Percentiles rank a stretch among this genome's conserved stretches.
phyloP scores from a whole-genome alignment of 805 yeast genomes.

The Teunomyces stri region DNA sequence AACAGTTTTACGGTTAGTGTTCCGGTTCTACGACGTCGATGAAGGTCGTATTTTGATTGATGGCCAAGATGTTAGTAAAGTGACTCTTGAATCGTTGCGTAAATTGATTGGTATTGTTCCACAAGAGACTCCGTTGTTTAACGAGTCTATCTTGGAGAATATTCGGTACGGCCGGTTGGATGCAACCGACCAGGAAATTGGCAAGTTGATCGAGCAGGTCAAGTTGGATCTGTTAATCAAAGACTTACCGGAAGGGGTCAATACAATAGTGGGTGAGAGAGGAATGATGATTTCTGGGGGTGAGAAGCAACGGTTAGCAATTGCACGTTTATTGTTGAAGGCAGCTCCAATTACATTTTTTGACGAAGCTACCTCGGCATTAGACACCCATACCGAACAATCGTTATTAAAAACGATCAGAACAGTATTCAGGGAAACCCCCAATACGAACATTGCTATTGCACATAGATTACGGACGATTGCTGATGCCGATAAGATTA shows the following conservation, averaged over 20 bases:
- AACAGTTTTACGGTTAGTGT: slow-evolving; percentile 76
- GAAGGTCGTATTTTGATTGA: slow-evolving; percentile 79
- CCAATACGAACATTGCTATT: slow-evolving; percentile 80
- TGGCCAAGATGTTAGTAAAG: slow-evolving; percentile 79
- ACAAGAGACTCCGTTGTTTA: slow-evolving; percentile 94
- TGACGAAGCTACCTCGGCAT: slow-evolving; percentile 95
- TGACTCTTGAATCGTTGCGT: slow-evolving; percentile 74
- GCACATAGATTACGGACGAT: slow-evolving; percentile 94
- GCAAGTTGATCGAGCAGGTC: slow-evolving; percentile 62
- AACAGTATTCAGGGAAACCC: slow-evolving; percentile 50
- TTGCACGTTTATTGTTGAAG: slow-evolving; percentile 85
- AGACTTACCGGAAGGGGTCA: slow-evolving; percentile 78
- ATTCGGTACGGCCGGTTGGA: slow-evolving; percentile 78
- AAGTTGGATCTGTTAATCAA: slow-evolving; percentile 60
- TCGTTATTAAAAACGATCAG: slow-evolving; percentile 73
- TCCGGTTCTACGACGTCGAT: slow-evolving; percentile 84
- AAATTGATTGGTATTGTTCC: slow-evolving; percentile 87
- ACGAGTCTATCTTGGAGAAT: slow-evolving; percentile 85
- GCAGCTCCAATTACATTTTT: slow-evolving; percentile 87
- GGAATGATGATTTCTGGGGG: slow-evolving; percentile 99
- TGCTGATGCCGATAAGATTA: slow-evolving; percentile 90
- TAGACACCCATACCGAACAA: slow-evolving; percentile 96
- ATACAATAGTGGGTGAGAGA: slow-evolving; percentile 91
- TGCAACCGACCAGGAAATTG: slow-evolving; percentile 72
- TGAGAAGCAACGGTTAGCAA: slow-evolving; percentile 92